Base-by-base conservation (phyloP, 2,329 filamentous ascomycete genomes). In the Penicillium nordicum region DNA sequence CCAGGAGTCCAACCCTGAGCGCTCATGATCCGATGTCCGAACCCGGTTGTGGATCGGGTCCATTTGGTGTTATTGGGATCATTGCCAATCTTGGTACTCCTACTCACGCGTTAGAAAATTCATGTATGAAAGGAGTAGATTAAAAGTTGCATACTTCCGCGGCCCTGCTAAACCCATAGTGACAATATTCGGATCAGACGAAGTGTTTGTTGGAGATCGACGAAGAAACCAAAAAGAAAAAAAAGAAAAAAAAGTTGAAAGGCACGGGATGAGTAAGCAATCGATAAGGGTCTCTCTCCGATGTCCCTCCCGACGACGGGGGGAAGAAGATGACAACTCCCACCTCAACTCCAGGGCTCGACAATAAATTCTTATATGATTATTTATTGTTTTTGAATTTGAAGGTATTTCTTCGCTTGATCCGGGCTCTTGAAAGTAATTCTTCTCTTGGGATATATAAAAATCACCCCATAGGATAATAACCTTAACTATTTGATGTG, bases 1-100 rank as follows among this genome's bases (percentile, higher is more conserved):
- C 94, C 94, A 0, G 92, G 91, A 59, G 87, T 83, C 94, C 94
- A 99, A 62, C 94, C 94, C 69, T 97, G 92, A 16, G 88, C 82
- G 48, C 87, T 85, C 69, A 99, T 86, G 64, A 97, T 93, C 70
- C 87, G 90, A 73, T 96, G 92, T 65, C 94, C 94, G 73, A 94
- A 97, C 52, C 86, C 87, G 55, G 83, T 83, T 62, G 88, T 90
- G 71, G 92, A 88, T 68, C 88, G 87, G 55, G 88, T 87, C 94
- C 94, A 99, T 81, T 84, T 86, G 46, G 90, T 96, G 75, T 97
- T 99, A 78, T 97, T 97, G 8, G 94, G 94, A 76, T 99, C 94
- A 72, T 88, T 83, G 63, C 88, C 88, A 70, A 97, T 86, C 77
- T 93, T 96, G 46, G 81, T 81, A 66, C 78, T 80, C 67, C 82